Evolutionary conservation across 768 basidiomycete genomes (phyloP).

Genomic region (Cantharellus anzutake): DNA sequence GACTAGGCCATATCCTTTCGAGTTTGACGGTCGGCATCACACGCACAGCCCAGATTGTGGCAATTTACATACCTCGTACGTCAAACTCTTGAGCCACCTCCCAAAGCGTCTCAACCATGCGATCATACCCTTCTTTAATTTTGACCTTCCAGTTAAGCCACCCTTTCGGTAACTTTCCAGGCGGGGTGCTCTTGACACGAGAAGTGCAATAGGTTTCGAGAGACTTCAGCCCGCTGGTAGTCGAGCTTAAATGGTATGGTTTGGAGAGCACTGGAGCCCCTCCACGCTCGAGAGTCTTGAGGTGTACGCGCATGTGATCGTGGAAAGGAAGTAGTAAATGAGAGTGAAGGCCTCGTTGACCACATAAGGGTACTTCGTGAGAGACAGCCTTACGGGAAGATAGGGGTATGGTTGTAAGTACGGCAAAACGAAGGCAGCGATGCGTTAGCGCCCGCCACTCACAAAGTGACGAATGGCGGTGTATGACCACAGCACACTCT

Average conservation of each 20-base stretch:
- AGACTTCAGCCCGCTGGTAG: slow-evolving; percentile 37
- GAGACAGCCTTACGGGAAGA: slow-evolving; percentile 35
- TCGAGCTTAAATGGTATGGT: slow-evolving; percentile 42
- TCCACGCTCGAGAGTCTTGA: slow-evolving; percentile 39
- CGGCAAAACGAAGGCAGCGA: background rate
- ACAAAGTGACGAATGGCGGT: slow-evolving; percentile 61
- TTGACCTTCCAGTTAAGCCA: slow-evolving; percentile 44
- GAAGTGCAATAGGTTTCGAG: slow-evolving; percentile 17
- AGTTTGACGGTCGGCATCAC: background rate
- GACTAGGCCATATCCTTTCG: slow-evolving; percentile 36
- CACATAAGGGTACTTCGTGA: slow-evolving; percentile 47
- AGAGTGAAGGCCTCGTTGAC: slow-evolving; percentile 46
- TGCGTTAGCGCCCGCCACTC: slow-evolving; percentile 14
- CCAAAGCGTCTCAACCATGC: slow-evolving; percentile 45
- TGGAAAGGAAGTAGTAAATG: slow-evolving; percentile 42
- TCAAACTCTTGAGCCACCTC: slow-evolving; percentile 51
- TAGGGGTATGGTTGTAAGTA: background rate
- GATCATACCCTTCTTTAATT: slow-evolving; percentile 45
- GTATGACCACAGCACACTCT: slow-evolving; percentile 64
- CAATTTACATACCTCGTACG: slow-evolving; percentile 24
- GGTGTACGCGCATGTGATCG: slow-evolving; percentile 38
- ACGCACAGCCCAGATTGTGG: background rate
- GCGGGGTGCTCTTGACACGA: slow-evolving; percentile 1
- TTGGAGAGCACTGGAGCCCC: slow-evolving; percentile 39
- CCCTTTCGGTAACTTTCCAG: slow-evolving; percentile 15